A percentile compares a stretch with the other conserved stretches of the same genome.
Conservation (phyloP, 805 yeast genomes). For the Barnettozyma californica region DNA sequence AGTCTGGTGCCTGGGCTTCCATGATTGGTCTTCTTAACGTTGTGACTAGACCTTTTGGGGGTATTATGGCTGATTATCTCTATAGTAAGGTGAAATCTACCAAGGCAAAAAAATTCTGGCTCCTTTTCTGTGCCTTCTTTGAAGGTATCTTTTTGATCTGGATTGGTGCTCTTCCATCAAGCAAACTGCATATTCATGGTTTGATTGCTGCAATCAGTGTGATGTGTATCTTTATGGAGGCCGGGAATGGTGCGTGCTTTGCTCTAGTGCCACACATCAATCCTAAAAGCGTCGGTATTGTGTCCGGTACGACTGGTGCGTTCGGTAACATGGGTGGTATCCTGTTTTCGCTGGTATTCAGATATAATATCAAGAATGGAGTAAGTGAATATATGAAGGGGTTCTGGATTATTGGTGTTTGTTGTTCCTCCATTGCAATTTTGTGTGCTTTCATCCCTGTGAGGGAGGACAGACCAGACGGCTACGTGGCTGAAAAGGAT, state of each 20-base stretch:
- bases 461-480: constrained; percentile 23
- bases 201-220: constrained; percentile 28
- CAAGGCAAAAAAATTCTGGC: constrained; percentile 30
- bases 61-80: constrained; percentile 26
- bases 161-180: constrained; percentile 29
- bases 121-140: constrained; percentile 26
- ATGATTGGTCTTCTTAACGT: constrained; percentile 30
- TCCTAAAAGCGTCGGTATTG: constrained; percentile 31
- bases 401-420: constrained; percentile 31
- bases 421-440: constrained; percentile 23
- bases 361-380: constrained; percentile 26
- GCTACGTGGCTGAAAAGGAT: neutral
- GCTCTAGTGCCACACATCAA: constrained; percentile 32
- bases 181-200: constrained; percentile 22
- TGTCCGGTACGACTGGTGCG: constrained; percentile 33
- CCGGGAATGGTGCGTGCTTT: constrained; percentile 35
- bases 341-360: constrained; percentile 31
- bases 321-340: constrained; percentile 34
- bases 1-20: constrained; percentile 29
- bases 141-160: constrained; percentile 31
- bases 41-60: constrained; percentile 28
- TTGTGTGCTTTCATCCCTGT: constrained; percentile 22
- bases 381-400: constrained; percentile 25
- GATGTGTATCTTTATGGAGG: constrained; percentile 32
- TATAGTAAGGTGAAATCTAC: constrained; percentile 26